phyloP scores from a whole-genome alignment of 75 land plant species.

The Larix kaempferi region DNA sequence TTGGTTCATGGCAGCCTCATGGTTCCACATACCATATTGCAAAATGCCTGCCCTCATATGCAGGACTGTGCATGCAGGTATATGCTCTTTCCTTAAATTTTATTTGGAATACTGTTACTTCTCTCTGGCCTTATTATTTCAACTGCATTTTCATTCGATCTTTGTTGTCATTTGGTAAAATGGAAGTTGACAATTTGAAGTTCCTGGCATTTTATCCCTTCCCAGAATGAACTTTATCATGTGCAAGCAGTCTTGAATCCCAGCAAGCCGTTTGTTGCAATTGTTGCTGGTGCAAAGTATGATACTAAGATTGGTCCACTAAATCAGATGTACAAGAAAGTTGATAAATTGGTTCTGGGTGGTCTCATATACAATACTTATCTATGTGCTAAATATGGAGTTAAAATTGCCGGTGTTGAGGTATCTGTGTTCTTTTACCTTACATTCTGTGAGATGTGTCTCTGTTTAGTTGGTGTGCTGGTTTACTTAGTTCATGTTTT shows the following conservation, averaged over 20 bases:
- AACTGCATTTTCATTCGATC: too few species aligned
- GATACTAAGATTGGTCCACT: conserved; percentile 55
- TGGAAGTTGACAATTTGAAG: too few species aligned
- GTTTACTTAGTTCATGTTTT: background rate
- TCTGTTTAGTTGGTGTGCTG: background rate
- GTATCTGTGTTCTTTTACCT: conserved; percentile 7
- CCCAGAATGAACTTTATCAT: conserved; percentile 37
- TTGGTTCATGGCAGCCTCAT: conserved; percentile 57
- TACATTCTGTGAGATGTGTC: too few species aligned
- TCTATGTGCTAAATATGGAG: conserved; percentile 55
- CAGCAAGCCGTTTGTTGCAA: conserved; percentile 38
- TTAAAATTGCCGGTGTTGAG: conserved; percentile 50
- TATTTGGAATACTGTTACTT: too few species aligned
- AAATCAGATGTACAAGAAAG: conserved; percentile 39
- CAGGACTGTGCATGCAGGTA: conserved; percentile 55
- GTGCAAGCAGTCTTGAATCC: conserved; percentile 40
- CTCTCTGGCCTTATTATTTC: too few species aligned
- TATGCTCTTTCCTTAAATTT: background rate
- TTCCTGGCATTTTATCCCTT: too few species aligned
- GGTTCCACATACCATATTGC: conserved; percentile 46
- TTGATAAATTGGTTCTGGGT: conserved; percentile 44
- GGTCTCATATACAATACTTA: conserved; percentile 50
- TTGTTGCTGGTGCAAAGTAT: conserved; percentile 54
- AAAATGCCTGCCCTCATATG: conserved; percentile 46
- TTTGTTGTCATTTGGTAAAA: too few species aligned